Conservation (phyloP, 805 yeast species). For the Starmerella apis region DNA sequence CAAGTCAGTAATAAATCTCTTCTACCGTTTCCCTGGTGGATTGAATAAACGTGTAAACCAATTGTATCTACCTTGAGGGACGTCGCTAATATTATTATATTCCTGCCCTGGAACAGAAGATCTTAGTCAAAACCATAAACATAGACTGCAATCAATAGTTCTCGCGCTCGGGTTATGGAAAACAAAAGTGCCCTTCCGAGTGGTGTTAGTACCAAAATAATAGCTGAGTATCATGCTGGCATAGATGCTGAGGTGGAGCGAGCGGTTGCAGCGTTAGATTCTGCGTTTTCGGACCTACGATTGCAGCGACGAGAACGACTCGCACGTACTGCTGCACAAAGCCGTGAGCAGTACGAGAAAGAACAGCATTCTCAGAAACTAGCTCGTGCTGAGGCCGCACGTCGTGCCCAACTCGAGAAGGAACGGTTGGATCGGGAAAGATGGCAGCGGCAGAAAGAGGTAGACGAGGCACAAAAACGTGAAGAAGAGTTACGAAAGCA, state of each 20-base stretch:
- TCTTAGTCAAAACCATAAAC: not conserved
- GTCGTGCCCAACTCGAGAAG: not conserved
- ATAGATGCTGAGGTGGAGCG: not conserved
- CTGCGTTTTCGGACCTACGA: conserved; percentile 4
- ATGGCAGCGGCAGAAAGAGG: conserved; percentile 4
- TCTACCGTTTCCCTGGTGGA: no score
- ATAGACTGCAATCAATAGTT: not conserved
- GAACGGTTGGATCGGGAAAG: conserved; percentile 8
- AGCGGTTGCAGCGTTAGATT: conserved; percentile 8
- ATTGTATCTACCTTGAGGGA: no score
- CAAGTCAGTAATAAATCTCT: no score
- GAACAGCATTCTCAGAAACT: conserved; percentile 5
- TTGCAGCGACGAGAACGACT: conserved; percentile 4
- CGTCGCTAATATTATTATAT: no score
- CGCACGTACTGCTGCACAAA: not conserved
- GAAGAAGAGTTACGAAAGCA: conserved; percentile 12
- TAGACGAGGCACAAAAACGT: conserved; percentile 3
- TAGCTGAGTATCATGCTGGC: not conserved
- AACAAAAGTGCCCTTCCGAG: not conserved
- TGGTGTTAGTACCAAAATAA: not conserved
- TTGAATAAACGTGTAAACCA: no score
- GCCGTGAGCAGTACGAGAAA: conserved; percentile 5
- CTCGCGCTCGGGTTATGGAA: not conserved
- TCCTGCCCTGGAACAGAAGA: not conserved
- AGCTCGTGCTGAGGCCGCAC: conserved; percentile 3